Conservation (phyloP, 805 yeast species). For the Phaffomyces thermotolerans region DNA sequence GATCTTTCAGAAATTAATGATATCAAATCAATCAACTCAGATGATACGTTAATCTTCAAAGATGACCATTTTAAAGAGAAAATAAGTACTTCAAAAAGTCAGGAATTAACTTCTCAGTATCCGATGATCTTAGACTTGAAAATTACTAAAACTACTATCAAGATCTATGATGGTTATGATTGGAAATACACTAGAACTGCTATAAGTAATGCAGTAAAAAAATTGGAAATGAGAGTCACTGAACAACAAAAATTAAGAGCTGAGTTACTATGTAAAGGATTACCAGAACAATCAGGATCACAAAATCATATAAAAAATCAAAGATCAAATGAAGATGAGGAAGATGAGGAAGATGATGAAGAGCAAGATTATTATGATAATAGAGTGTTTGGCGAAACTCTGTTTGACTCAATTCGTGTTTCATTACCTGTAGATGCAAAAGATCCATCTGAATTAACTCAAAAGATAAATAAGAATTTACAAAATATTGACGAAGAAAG, state of each 20-base stretch:
- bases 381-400: conserved; percentile 48
- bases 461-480: conserved; percentile 46
- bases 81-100: background rate
- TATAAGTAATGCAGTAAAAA: conserved; percentile 56
- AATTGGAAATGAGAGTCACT: conserved; percentile 46
- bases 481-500: conserved; percentile 22
- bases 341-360: background rate
- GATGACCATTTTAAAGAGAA: conserved; percentile 20
- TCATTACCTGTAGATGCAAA: conserved; percentile 39
- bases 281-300: background rate
- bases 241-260: conserved; percentile 11
- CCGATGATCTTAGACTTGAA: conserved; percentile 24
- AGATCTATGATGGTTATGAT: conserved; percentile 84
- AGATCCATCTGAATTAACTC: conserved; percentile 40
- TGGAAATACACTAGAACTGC: conserved; percentile 73
- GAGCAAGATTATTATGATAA: conserved; percentile 3
- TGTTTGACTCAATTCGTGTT: conserved; percentile 77
- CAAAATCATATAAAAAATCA: too few relatives aligned
- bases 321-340: too few relatives aligned
- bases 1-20: background rate
- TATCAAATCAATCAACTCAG: conserved; percentile 12
- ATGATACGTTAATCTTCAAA: conserved; percentile 17
- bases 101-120: background rate
- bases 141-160: conserved; percentile 33
- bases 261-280: background rate